Conservation (phyloP, 768 basidiomycete genomes). For the Suillus placidus region DNA sequence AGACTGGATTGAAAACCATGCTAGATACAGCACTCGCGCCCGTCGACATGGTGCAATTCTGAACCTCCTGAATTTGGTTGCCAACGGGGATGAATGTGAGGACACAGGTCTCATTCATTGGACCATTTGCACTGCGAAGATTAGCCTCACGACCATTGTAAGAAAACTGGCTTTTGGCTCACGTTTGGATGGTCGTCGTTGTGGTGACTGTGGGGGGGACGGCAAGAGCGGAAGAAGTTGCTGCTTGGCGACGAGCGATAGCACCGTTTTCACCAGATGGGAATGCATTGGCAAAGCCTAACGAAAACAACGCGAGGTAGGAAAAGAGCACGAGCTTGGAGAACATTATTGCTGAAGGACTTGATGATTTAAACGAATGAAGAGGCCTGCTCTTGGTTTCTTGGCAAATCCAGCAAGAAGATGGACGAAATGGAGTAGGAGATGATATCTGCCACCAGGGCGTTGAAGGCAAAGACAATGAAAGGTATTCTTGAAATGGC, state of each 20-base stretch:
- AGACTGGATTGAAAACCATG: constrained; percentile 16
- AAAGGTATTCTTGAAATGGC: neutral
- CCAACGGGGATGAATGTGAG: constrained; percentile 59
- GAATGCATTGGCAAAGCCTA: constrained; percentile 29
- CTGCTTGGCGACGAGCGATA: constrained; percentile 23
- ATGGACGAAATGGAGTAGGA: constrained; percentile 1
- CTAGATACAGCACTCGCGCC: constrained; percentile 18
- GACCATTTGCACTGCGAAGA: constrained; percentile 47
- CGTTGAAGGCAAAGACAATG: constrained; percentile 18
- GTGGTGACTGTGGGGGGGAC: constrained; percentile 41
- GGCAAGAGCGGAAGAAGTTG: constrained; percentile 22
- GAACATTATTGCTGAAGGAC: constrained; percentile 26
- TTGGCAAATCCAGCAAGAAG: constrained; percentile 25
- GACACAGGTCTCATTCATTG: constrained; percentile 59
- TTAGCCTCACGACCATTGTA: neutral
- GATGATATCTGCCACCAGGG: constrained; percentile 37
- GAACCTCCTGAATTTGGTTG: constrained; percentile 54
- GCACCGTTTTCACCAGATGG: constrained; percentile 22
- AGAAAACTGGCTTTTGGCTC: constrained; percentile 23
- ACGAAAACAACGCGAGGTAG: constrained; percentile 27
- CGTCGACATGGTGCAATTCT: constrained; percentile 50
- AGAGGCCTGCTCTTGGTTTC: constrained; percentile 43
- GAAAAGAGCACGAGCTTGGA: constrained; percentile 21
- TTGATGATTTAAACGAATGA: constrained; percentile 24
- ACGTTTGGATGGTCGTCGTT: constrained; percentile 42